phyloP scores from a whole-genome alignment of 2,329 filamentous ascomycete genomes.

The Ceratocystiopsis sp. region DNA sequence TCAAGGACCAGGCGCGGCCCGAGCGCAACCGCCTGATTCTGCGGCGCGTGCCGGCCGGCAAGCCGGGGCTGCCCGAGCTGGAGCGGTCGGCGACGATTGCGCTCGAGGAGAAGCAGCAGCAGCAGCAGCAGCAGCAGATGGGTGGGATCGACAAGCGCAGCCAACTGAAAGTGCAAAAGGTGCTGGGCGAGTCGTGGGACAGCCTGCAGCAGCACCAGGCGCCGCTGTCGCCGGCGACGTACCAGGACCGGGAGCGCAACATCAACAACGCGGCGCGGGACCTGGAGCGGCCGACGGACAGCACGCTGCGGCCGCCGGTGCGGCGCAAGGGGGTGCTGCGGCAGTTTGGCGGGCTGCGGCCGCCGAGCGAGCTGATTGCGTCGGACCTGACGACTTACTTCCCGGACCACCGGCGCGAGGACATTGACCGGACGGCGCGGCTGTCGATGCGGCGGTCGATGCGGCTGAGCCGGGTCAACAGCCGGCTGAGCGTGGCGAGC shows the following conservation, averaged over 20 bases:
- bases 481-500: slow-evolving; percentile 82
- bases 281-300: slow-evolving; percentile 39
- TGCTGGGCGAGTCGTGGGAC: slow-evolving; percentile 76
- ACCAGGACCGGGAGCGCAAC: slow-evolving; percentile 51
- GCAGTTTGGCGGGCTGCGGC: slow-evolving; percentile 79
- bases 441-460: slow-evolving; percentile 83
- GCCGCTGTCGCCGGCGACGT: slow-evolving; percentile 68
- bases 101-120: slow-evolving; percentile 64
- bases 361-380: slow-evolving; percentile 92
- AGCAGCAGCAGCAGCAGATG: slow-evolving; percentile 31
- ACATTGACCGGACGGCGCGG: slow-evolving; percentile 89
- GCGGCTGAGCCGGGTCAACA: slow-evolving; percentile 81
- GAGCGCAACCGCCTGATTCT: slow-evolving; percentile 86
- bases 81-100: slow-evolving; percentile 79
- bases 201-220: slow-evolving; percentile 50
- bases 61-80: slow-evolving; percentile 75
- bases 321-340: slow-evolving; percentile 42
- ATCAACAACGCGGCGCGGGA: slow-evolving; percentile 41
- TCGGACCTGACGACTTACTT: slow-evolving; percentile 96
- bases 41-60: slow-evolving; percentile 78
- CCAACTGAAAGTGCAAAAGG: slow-evolving; percentile 73
- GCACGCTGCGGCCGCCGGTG: slow-evolving; percentile 24
- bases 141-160: slow-evolving; percentile 56
- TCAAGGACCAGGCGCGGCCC: slow-evolving; percentile 67
- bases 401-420: slow-evolving; percentile 81